Evolutionary conservation across 805 yeast genomes (phyloP), one percentile per base, ranked within the genome.

Genomic region (Saccharomycopsis microspora): DNA sequence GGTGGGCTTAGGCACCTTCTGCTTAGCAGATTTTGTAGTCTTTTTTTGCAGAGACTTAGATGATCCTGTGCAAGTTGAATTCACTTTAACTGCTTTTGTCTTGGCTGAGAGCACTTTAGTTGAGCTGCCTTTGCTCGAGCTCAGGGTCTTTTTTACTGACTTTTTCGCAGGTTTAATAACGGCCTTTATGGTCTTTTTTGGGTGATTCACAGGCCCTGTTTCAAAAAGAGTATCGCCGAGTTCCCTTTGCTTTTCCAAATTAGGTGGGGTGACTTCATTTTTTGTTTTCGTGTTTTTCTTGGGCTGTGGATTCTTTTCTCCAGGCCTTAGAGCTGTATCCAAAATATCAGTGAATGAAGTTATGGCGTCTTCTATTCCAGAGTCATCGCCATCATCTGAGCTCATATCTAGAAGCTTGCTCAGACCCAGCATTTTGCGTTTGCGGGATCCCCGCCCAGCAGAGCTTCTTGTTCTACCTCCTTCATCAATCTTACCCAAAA

Each of bases 361-460:
- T 29, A 44, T 31, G n/a, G 33, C 41, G 11, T 28, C 33, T 32
- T 46, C 47, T 30, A 36, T 6, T 27, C 47, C 51, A 5, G 35
- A 42, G 30, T 47, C 46, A 28, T 11, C 32, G 32, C 47, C 54
- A 19, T 43, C 36, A 30, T 49, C 49, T 5, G 54, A 50, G 10
- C 34, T 31, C 5, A 50, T 42, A 44, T 50, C 54, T 10, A 50
- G 41, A 19, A 50, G 34, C 29, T 37, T 29, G 44, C 51, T 50
- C 19, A 31, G 42, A n/a, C 19, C 19, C 19, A 19, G 19, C 2
- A 19, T 19, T 19, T 19, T 19, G 19, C 19, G 19, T 19, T 19
- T 19, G 19, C 19, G 19, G 19, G 19, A 19, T 19, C 19, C 19
- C 19, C 19, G 19, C 19, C 19, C 19, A 19, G 19, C 19, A 19